These are phyloP conservation scores for Umbilicus rupestris DNA, from an alignment of 164 flowering plant genomes.

Conservation along the genomic window DNA sequence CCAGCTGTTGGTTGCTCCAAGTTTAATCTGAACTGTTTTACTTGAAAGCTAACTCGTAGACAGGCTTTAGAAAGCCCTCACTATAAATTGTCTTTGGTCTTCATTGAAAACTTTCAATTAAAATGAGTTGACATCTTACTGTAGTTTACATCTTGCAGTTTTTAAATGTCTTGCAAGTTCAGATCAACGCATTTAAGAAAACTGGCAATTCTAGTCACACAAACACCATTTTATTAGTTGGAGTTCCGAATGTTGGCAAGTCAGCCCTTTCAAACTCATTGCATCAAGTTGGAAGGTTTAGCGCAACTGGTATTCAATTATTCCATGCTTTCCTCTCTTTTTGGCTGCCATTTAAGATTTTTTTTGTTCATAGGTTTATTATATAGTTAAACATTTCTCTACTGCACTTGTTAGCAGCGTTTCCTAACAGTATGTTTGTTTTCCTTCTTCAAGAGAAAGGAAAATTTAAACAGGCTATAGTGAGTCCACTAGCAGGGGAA, in stretches of 20 bases:
- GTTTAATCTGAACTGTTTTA: no score
- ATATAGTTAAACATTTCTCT: constrained; percentile 2
- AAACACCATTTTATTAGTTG: constrained; percentile 64
- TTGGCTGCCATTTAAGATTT: not conserved
- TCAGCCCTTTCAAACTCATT: constrained; percentile 79
- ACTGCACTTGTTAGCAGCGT: not conserved
- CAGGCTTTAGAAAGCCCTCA: no score
- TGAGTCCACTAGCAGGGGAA: constrained; percentile 78
- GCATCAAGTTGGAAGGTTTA: constrained; percentile 79
- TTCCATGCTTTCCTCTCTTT: not conserved
- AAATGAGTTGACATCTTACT: not conserved
- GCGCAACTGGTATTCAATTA: constrained; percentile 54
- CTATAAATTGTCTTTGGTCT: no score
- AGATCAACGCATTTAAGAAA: constrained; percentile 41
- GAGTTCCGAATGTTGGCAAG: constrained; percentile 92
- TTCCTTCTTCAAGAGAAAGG: constrained; percentile 55
- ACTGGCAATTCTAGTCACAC: constrained; percentile 31
- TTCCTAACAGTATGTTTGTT: constrained; percentile 1
- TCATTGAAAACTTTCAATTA: not conserved
- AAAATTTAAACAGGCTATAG: constrained; percentile 58
- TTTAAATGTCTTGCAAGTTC: constrained; percentile 60
- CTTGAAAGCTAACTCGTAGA: no score
- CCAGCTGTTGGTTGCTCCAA: no score
- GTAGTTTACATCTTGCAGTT: constrained; percentile 36
- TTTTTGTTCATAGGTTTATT: not conserved